Evolutionary conservation across 2,329 filamentous ascomycete genomes (phyloP), one percentile per base, ranked within the genome.

Genomic region (Orbilia blumenaviensis): DNA sequence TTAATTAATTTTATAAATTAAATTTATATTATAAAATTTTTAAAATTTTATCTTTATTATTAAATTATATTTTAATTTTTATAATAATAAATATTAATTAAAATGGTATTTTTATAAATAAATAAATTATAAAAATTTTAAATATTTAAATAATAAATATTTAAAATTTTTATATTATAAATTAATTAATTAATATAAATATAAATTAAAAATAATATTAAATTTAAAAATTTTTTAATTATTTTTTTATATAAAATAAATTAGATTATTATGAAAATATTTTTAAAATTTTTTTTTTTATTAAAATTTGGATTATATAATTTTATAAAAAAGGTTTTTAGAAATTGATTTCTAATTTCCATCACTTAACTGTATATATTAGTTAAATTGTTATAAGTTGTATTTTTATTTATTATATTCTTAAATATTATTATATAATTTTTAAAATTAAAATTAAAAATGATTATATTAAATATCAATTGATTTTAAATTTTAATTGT

Each of bases 41-140:
- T 10, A 18, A n/a, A 23, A 18, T 6, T 10, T 63, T 48, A 63
- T 41, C 41, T 63, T 36, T 63, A 27, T 29, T 63, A 7, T 32
- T 63, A 16, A 18, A 9, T 63, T 21, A 63, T 14, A 21, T 48
- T 63, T 48, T 63, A 12, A 36, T 10, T 48, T 63, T 63, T 63
- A 48, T 63, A 25, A 34, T 63, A 63, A 14, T n/a, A 63, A 34
- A 63, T 63, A 12, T 16, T 63, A 1, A 63, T 63, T 3, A 63
- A 21, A 34, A 63, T 63, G 6, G 16, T 46, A 8, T 14, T 12
- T 6, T 63, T 27, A 8, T 46, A 63, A 18, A 63, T 18, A 10
- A 60, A 60, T 2, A 60, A 25, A 10, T 60, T 60, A 4, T 21
- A 14, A n/a, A 60, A n/a, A 21, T 5, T 46, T 18, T 46, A 18